Evolutionary conservation across 495 filamentous ascomycete species (phyloP), one percentile per base, ranked within the genome.

Genomic region (Talaromyces proteolyticus): DNA sequence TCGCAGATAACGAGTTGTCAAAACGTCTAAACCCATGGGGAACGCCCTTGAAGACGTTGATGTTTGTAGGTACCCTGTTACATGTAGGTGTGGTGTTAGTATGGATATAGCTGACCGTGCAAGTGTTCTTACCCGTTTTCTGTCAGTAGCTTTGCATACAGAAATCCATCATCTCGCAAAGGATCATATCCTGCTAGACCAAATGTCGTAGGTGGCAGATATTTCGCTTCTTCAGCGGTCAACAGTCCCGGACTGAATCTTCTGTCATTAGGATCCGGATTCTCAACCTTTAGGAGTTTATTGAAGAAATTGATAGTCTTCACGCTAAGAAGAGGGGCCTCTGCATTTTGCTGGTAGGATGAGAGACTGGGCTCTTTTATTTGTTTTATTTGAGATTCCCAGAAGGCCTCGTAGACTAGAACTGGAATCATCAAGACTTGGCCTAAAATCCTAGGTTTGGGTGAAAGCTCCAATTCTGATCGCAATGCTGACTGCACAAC

Each of bases 121-220:
- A n/a, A n/a, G n/a, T n/a, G n/a, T n/a, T n/a, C 74, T 61, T 59
- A 77, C 75, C 72, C 69, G 55, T 66, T 67, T 51, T 66, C 68
- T 46, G 58, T 65, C 11, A 79, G 54, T 48, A 71, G 57, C 59
- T 68, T 62, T 17, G 64, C 70, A 55, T 62, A 76, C 42, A 67
- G 59, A 17, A 79, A 40, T 6, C 58, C 73, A 58, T 78, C 70
- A 52, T 76, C 73, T 6, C 75, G 59, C 21, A 78, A 57, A 3
- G 68, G 67, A 57, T 78, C 74, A 58, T 61, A 59, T 1, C 75
- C 77, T 1, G 68, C 59, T 47, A 78, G 58, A 7, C 74, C 64
- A 56, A 80, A 68, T 10, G 61, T 65, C 10, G 73, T 65, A 3
- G 64, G 65, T 21, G 74, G 74, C 48, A 73, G 53, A 3, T 63